Percentiles rank a stretch among this genome's conserved stretches.
These are phyloP conservation scores for Xylaria telfairii DNA, from an alignment of 495 filamentous ascomycete species.

Conservation along the genomic window DNA sequence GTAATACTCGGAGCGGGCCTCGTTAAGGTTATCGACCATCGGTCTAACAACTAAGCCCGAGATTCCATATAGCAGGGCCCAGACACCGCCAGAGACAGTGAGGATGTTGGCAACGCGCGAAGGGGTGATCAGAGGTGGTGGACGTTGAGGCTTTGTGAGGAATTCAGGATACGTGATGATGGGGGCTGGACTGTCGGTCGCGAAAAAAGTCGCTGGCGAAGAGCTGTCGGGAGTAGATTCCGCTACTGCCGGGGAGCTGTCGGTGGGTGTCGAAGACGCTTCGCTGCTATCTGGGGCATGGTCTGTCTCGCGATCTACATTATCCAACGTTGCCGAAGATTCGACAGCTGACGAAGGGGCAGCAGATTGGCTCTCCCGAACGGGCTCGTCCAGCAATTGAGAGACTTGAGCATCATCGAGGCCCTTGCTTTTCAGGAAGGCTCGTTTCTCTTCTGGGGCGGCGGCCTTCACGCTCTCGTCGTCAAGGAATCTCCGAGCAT, in stretches of 20 bases:
- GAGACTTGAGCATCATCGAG: conserved; percentile 71
- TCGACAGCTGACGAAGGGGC: conserved; percentile 27
- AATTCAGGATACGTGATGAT: conserved; percentile 98
- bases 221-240: conserved; percentile 29
- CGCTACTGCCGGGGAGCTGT: conserved; percentile 26
- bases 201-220: conserved; percentile 24
- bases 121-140: conserved; percentile 76
- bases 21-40: conserved; percentile 76
- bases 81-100: conserved; percentile 74
- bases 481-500: conserved; percentile 79
- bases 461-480: conserved; percentile 76
- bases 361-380: conserved; percentile 37
- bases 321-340: conserved; percentile 29
- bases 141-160: conserved; percentile 67
- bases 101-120: conserved; percentile 75
- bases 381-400: conserved; percentile 60
- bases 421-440: conserved; percentile 83
- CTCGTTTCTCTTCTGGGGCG: conserved; percentile 72
- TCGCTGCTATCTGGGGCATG: conserved; percentile 22
- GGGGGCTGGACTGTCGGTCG: conserved; percentile 67
- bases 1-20: conserved; percentile 82
- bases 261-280: not conserved
- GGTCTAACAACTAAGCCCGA: conserved; percentile 82
- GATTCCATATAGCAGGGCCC: conserved; percentile 77
- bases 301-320: conserved; percentile 21